These are phyloP conservation scores for Simplicillium sp. DNA, from an alignment of 2,329 filamentous ascomycete genomes.

Conservation along the genomic window DNA sequence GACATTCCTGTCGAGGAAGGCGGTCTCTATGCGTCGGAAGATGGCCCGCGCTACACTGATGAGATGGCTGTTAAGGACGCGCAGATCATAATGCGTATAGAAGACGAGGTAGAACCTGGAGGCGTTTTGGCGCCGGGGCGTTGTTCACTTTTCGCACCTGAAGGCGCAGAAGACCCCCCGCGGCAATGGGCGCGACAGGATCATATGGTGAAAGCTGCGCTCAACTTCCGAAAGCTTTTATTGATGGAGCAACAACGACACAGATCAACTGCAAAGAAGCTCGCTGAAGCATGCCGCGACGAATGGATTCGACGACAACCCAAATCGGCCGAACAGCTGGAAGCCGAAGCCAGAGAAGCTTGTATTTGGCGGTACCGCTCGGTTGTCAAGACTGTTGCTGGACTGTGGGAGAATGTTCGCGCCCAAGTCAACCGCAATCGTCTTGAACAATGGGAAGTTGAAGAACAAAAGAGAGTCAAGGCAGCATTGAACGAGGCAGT, in stretches of 20 bases:
- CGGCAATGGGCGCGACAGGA: conserved; percentile 81
- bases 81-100: conserved; percentile 55
- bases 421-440: conserved; percentile 51
- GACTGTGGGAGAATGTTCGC: conserved; percentile 57
- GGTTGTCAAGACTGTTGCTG: conserved; percentile 48
- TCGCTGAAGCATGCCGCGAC: conserved; percentile 70
- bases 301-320: conserved; percentile 67
- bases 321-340: conserved; percentile 70
- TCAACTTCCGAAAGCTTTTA: conserved; percentile 74
- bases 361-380: conserved; percentile 62
- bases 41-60: conserved; percentile 47
- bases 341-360: conserved; percentile 63
- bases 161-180: conserved; percentile 62
- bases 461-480: conserved; percentile 54
- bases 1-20: conserved; percentile 47
- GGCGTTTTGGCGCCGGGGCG: conserved; percentile 62
- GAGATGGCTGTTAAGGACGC: conserved; percentile 62
- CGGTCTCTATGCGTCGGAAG: conserved; percentile 44
- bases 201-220: conserved; percentile 69
- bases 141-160: conserved; percentile 65
- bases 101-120: conserved; percentile 64
- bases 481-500: conserved; percentile 66
- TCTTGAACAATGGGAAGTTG: conserved; percentile 53
- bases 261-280: conserved; percentile 62
- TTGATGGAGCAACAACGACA: conserved; percentile 71